Conservation (phyloP, 2,329 filamentous ascomycete species). For the Fusarium chlamydosporum region DNA sequence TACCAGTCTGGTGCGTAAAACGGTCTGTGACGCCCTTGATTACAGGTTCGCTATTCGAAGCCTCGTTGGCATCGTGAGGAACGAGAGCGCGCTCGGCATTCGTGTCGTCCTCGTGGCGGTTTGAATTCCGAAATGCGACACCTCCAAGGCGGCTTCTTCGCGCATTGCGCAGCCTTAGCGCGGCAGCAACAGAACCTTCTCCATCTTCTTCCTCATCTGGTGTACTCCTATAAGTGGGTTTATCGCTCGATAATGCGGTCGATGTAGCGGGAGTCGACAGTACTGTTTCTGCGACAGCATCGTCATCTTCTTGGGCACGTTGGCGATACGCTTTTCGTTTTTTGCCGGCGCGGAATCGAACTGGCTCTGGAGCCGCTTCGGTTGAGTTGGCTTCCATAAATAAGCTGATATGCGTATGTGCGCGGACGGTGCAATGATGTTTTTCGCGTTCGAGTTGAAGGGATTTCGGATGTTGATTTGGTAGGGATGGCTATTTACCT, state of each 20-base stretch:
- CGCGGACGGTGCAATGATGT: not conserved
- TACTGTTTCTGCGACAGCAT: constrained; percentile 16
- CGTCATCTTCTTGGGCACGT: constrained; percentile 57
- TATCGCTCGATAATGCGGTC: constrained; percentile 16
- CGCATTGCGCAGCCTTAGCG: constrained; percentile 67
- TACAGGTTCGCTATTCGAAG: constrained; percentile 29
- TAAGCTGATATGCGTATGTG: not conserved
- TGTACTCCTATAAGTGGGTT: constrained; percentile 9
- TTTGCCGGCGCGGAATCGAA: constrained; percentile 70
- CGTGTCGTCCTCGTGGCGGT: constrained; percentile 39
- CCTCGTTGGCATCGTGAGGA: constrained; percentile 53
- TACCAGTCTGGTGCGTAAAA: constrained; percentile 80
- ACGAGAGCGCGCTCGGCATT: constrained; percentile 56
- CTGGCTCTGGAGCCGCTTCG: constrained; percentile 47
- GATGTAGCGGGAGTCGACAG: constrained; percentile 15
- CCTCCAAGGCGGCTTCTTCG: constrained; percentile 66
- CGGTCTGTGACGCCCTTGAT: constrained; percentile 59
- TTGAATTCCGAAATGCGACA: constrained; percentile 66
- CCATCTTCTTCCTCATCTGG: constrained; percentile 49
- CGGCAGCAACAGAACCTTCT: constrained; percentile 61
- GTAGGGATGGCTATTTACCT: constrained; percentile 5
- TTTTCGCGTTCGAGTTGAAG: constrained; percentile 17
- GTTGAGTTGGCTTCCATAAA: constrained; percentile 38
- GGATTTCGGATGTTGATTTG: constrained; percentile 10
- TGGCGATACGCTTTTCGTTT: constrained; percentile 73